These are phyloP conservation scores for Neurospora hispaniola DNA, from an alignment of 495 filamentous ascomycete genomes.

Conservation along the genomic window DNA sequence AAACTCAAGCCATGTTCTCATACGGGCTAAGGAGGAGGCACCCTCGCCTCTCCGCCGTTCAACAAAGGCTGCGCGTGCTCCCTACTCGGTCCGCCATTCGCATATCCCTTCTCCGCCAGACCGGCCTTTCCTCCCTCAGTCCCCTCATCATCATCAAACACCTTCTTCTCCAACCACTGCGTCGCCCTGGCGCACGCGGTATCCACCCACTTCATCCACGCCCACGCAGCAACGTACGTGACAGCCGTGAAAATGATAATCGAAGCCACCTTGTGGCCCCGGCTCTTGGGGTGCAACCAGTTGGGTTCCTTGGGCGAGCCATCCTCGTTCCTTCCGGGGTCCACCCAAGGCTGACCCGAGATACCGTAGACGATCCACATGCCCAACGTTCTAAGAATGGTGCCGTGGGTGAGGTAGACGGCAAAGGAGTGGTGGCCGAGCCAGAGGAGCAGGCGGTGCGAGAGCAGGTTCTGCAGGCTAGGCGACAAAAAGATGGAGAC, in stretches of 20 bases:
- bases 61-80: neutral
- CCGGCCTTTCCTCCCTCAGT: slow-evolving; percentile 8
- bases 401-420: slow-evolving; percentile 57
- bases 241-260: slow-evolving; percentile 32
- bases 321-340: slow-evolving; percentile 22
- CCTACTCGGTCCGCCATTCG: neutral
- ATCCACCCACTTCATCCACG: slow-evolving; percentile 60
- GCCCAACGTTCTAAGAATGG: slow-evolving; percentile 48
- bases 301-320: slow-evolving; percentile 15
- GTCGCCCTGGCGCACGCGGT: slow-evolving; percentile 50
- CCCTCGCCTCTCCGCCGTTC: neutral
- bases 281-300: slow-evolving; percentile 29
- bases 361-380: slow-evolving; percentile 57
- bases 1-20: neutral
- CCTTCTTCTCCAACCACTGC: slow-evolving; percentile 43
- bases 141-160: slow-evolving; percentile 42
- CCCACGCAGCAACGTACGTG: slow-evolving; percentile 43
- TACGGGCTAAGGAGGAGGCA: neutral
- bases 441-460: slow-evolving; percentile 49
- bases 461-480: slow-evolving; percentile 41
- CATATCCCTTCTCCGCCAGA: slow-evolving; percentile 22
- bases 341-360: slow-evolving; percentile 35
- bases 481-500: slow-evolving; percentile 46
- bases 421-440: slow-evolving; percentile 57
- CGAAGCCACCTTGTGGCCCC: slow-evolving; percentile 18